These are phyloP conservation scores for Rostrohypoxylon terebratum DNA, from an alignment of 495 filamentous ascomycete genomes.

Conservation along the genomic window DNA sequence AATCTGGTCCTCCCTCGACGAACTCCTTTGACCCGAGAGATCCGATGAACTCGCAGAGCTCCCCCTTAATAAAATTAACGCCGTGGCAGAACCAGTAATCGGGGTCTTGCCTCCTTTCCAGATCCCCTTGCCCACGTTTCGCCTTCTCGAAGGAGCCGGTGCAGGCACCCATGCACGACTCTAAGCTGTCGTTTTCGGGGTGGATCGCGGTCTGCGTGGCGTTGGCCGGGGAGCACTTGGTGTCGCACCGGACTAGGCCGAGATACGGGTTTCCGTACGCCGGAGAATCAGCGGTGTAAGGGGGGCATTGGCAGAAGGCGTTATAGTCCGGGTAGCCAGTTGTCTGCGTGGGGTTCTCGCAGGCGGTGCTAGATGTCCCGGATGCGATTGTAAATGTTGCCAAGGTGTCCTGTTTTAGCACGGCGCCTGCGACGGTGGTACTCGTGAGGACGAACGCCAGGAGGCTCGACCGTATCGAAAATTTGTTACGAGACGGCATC, in stretches of 20 bases:
- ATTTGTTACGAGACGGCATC: conserved; percentile 19
- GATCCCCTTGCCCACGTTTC: conserved; percentile 20
- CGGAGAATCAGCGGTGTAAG: conserved; percentile 31
- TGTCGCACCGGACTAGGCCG: conserved; percentile 45
- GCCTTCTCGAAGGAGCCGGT: conserved; percentile 48
- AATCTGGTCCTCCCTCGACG: conserved; percentile 35
- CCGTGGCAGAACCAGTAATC: conserved; percentile 51
- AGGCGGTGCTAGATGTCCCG: conserved; percentile 16
- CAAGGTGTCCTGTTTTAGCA: not conserved
- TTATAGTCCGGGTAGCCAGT: conserved; percentile 47
- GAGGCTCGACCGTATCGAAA: conserved; percentile 16
- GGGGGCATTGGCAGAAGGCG: conserved; percentile 41
- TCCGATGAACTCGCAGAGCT: conserved; percentile 49
- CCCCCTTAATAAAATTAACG: conserved; percentile 47
- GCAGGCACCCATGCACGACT: conserved; percentile 40
- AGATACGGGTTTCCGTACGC: conserved; percentile 47
- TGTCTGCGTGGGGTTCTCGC: conserved; percentile 34
- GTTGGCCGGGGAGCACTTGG: conserved; percentile 37
- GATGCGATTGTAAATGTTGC: conserved; percentile 22
- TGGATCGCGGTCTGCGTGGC: conserved; percentile 27
- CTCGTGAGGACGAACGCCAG: conserved; percentile 9
- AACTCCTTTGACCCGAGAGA: conserved; percentile 35
- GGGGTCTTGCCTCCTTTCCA: conserved; percentile 20
- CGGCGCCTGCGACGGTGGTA: conserved; percentile 13
- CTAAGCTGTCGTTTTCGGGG: conserved; percentile 40